Percentiles rank a stretch among this genome's conserved stretches.
phyloP scores from a whole-genome alignment of 768 basidiomycete genomes.

The Hypholoma fasciculare region DNA sequence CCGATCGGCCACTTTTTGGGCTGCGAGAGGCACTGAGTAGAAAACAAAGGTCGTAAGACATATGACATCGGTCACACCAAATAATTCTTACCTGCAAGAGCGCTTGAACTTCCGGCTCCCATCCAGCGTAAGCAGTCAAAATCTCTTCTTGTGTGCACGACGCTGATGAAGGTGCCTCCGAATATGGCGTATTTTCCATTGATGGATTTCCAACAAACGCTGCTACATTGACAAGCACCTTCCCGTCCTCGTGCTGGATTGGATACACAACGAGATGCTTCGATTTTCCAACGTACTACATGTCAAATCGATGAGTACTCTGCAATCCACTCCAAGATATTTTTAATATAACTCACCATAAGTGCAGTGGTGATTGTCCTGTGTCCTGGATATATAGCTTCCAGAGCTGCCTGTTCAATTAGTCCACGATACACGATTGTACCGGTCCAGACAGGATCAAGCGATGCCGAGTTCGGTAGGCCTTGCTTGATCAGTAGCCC shows the following conservation, averaged over 20 bases:
- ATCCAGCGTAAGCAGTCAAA: slow-evolving; percentile 33
- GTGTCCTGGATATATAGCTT: slow-evolving; percentile 28
- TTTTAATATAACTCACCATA: background rate
- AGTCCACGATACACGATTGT: slow-evolving; percentile 37
- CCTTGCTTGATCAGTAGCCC: slow-evolving; percentile 15
- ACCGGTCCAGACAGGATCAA: slow-evolving; percentile 41
- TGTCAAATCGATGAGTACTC: too few species aligned
- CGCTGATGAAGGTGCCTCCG: slow-evolving; percentile 15
- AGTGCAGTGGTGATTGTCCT: slow-evolving; percentile 19
- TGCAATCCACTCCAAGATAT: too few species aligned
- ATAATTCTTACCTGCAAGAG: slow-evolving; percentile 37
- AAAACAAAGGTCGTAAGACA: too few species aligned
- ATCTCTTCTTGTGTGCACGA: slow-evolving; percentile 35
- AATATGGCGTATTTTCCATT: slow-evolving; percentile 34
- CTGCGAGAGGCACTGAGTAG: slow-evolving; percentile 29
- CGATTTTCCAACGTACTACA: slow-evolving; percentile 27
- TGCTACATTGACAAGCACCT: slow-evolving; percentile 45
- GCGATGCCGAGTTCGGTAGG: slow-evolving; percentile 13
- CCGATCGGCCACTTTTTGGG: slow-evolving; percentile 46
- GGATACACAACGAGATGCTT: slow-evolving; percentile 55
- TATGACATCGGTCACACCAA: too few species aligned
- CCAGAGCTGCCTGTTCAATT: slow-evolving; percentile 27
- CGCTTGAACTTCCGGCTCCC: slow-evolving; percentile 46
- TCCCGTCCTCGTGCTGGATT: slow-evolving; percentile 40
- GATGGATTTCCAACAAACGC: slow-evolving; percentile 30